Conservation (phyloP, 192 early-diverging fungal species). For the Pilobolus umbonatus region DNA sequence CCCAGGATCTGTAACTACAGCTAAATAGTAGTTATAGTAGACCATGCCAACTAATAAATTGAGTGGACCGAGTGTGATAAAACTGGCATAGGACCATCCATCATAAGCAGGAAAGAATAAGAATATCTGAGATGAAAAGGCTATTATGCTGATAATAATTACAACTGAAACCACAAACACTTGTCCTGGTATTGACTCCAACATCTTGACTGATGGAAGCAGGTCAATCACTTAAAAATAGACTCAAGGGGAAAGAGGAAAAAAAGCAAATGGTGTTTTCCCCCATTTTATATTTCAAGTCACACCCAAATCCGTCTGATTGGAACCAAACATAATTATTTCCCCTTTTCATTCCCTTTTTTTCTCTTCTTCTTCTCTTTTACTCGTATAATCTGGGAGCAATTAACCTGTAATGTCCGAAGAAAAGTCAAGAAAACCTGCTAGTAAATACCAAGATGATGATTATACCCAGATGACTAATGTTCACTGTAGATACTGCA, state of each 20-base stretch:
- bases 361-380: neutral
- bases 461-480: neutral
- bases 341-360: neutral
- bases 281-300: too few species aligned
- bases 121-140: conserved; percentile 34
- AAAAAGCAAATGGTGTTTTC: neutral
- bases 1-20: conserved; percentile 74
- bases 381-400: too few species aligned
- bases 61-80: conserved; percentile 56
- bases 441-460: conserved; percentile 51
- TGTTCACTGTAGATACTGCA: conserved; percentile 71
- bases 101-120: conserved; percentile 23
- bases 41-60: conserved; percentile 73
- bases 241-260: neutral
- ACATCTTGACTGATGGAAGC: neutral
- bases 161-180: conserved; percentile 31
- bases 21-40: conserved; percentile 87
- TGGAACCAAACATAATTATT: too few species aligned
- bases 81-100: conserved; percentile 5
- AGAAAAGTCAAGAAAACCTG: conserved; percentile 55
- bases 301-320: too few species aligned
- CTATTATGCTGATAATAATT: conserved; percentile 23
- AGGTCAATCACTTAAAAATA: neutral
- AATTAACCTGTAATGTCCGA: too few species aligned
- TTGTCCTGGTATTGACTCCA: conserved; percentile 28